These are phyloP conservation scores for Ogataea parapolymorpha DNA, from an alignment of 805 yeast genomes.

Conservation along the genomic window DNA sequence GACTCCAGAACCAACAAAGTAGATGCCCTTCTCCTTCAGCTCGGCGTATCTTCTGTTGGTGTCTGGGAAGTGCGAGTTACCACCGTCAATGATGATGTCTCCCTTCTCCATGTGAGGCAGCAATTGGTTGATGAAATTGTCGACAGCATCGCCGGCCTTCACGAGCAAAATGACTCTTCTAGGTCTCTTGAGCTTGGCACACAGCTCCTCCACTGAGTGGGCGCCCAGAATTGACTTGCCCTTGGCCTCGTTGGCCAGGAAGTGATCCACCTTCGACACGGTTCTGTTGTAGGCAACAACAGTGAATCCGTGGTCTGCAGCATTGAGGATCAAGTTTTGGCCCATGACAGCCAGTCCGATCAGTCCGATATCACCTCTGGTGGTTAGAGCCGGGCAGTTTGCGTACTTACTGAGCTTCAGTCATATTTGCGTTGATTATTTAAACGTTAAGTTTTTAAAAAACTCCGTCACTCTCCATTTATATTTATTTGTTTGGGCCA, in stretches of 20 bases:
- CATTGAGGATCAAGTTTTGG: slow-evolving; percentile 93
- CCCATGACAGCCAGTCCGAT: slow-evolving; percentile 99
- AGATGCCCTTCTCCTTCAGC: slow-evolving; percentile 79
- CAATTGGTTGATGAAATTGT: slow-evolving; percentile 81
- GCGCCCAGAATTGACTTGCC: slow-evolving; percentile 97
- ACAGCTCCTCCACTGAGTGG: slow-evolving; percentile 83
- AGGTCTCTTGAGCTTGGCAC: slow-evolving; percentile 90
- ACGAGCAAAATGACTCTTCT: slow-evolving; percentile 92
- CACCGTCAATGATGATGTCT: slow-evolving; percentile 98
- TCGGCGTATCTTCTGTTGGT: slow-evolving; percentile 94
- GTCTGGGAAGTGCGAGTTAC: slow-evolving; percentile 99
- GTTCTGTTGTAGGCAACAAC: slow-evolving; percentile 99
- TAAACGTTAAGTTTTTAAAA: slow-evolving; percentile 2
- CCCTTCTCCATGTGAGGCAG: slow-evolving; percentile 91
- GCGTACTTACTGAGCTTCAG: slow-evolving; percentile 16
- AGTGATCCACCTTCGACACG: slow-evolving; percentile 90
- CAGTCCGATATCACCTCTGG: slow-evolving; percentile 92
- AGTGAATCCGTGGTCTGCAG: slow-evolving; percentile 98
- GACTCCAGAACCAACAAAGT: slow-evolving; percentile 98
- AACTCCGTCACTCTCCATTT: slow-evolving; percentile 4
- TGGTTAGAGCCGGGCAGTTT: slow-evolving; percentile 11
- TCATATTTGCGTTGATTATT: slow-evolving; percentile 10
- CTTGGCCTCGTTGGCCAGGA: slow-evolving; percentile 92
- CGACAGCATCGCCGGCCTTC: slow-evolving; percentile 96
- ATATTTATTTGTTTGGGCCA: slow-evolving; percentile 4